phyloP scores from a whole-genome alignment of 2,329 filamentous ascomycete species.

The Ascochyta koolunga region DNA sequence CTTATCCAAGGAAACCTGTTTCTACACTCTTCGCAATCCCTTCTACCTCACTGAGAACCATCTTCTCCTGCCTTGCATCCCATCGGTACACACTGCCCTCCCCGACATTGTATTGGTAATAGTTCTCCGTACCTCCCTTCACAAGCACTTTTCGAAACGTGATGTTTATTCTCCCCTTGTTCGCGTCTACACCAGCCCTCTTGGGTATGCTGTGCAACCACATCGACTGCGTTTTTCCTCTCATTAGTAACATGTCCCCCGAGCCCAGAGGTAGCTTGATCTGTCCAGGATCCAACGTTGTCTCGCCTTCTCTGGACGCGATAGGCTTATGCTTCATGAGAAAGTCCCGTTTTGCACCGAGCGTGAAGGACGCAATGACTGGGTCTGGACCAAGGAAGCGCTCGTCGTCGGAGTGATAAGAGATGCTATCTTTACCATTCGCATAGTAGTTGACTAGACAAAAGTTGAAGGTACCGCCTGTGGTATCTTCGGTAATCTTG shows the following conservation, averaged over 20 bases:
- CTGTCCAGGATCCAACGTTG: constrained; percentile 49
- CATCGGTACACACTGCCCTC: constrained; percentile 71
- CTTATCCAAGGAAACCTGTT: neutral
- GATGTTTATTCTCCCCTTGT: constrained; percentile 72
- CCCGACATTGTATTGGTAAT: constrained; percentile 84
- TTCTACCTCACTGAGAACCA: constrained; percentile 48
- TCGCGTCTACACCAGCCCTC: constrained; percentile 66
- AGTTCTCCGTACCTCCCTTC: constrained; percentile 77
- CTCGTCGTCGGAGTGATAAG: constrained; percentile 82
- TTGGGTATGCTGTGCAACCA: constrained; percentile 84
- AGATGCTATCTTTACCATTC: constrained; percentile 76
- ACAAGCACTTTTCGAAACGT: constrained; percentile 76
- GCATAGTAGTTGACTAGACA: constrained; percentile 84
- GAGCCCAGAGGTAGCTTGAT: constrained; percentile 63
- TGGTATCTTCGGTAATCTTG: constrained; percentile 67
- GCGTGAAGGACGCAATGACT: constrained; percentile 74
- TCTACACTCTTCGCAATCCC: constrained; percentile 1
- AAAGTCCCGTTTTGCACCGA: constrained; percentile 76
- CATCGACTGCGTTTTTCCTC: constrained; percentile 70
- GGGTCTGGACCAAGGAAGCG: constrained; percentile 73
- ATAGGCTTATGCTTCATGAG: constrained; percentile 78
- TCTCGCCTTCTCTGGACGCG: constrained; percentile 42
- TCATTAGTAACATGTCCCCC: constrained; percentile 83
- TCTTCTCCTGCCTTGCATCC: constrained; percentile 63
- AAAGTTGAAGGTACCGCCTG: constrained; percentile 75